Conservation (phyloP, 2,329 filamentous ascomycete genomes). For the Aschersonia sp. region DNA sequence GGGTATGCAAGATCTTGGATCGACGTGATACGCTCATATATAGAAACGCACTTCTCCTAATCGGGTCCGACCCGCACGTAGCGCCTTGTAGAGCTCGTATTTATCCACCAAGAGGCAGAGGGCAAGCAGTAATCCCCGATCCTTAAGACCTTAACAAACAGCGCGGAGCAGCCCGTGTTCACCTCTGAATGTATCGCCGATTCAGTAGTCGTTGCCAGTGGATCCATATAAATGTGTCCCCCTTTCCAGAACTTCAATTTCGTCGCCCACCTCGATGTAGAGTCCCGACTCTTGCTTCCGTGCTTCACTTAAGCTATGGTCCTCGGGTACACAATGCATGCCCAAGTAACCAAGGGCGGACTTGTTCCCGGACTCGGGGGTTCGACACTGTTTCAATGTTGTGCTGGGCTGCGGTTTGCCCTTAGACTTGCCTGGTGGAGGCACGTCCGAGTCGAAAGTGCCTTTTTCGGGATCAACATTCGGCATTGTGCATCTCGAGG, state of each 20-base stretch:
- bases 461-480: constrained; percentile 1
- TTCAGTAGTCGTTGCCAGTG: constrained; percentile 12
- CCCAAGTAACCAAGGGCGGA: constrained; percentile 14
- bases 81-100: too few relatives aligned
- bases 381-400: constrained; percentile 9
- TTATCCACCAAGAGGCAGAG: too few relatives aligned
- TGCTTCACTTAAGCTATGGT: constrained; percentile 6
- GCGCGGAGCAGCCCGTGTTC: not conserved
- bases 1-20: too few relatives aligned
- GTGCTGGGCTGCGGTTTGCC: constrained; percentile 13
- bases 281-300: not conserved
- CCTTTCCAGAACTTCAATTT: constrained; percentile 14
- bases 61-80: too few relatives aligned
- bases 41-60: too few relatives aligned
- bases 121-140: too few relatives aligned
- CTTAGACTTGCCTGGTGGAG: constrained; percentile 2
- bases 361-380: constrained; percentile 11
- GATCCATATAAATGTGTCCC: constrained; percentile 12
- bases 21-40: too few relatives aligned
- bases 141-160: too few relatives aligned
- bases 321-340: constrained; percentile 15
- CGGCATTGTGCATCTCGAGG: constrained; percentile 1
- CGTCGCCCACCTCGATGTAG: constrained; percentile 12
- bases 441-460: not conserved
- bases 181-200: not conserved